Conservation (phyloP, 2,329 filamentous ascomycete genomes). For the Botryotinia narcissicola region DNA sequence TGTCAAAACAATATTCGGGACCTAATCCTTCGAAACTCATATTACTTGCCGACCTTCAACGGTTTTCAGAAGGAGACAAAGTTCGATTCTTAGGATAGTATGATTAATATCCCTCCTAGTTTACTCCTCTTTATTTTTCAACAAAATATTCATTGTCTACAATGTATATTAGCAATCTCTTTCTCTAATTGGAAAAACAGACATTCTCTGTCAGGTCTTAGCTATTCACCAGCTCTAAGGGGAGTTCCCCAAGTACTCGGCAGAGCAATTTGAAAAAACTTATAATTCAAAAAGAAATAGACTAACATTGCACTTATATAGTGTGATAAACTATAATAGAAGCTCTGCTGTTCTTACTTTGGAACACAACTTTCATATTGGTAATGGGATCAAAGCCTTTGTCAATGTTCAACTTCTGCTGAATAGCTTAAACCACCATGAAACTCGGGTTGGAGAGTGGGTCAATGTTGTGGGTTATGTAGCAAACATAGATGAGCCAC, state of each 20-base stretch:
- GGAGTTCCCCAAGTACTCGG: neutral
- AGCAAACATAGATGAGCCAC: constrained; percentile 34
- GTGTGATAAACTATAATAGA: constrained; percentile 58
- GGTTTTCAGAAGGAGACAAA: constrained; percentile 54
- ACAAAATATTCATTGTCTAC: neutral
- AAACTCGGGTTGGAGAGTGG: constrained; percentile 76
- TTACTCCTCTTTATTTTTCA: neutral
- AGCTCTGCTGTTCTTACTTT: constrained; percentile 60
- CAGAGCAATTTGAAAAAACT: neutral
- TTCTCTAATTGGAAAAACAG: neutral
- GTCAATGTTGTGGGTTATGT: constrained; percentile 86
- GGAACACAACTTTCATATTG: constrained; percentile 61
- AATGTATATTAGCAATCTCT: neutral
- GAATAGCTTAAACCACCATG: constrained; percentile 58
- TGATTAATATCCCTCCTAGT: constrained; percentile 38
- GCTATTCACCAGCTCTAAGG: neutral
- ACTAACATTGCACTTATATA: constrained; percentile 37
- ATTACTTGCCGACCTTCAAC: constrained; percentile 35
- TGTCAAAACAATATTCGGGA: constrained; percentile 32
- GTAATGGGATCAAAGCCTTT: constrained; percentile 47
- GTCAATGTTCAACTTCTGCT: constrained; percentile 74
- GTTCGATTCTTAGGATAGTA: constrained; percentile 92
- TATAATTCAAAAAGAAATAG: neutral
- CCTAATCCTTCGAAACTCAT: constrained; percentile 33
- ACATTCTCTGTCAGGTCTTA: neutral